Conservation (phyloP, 2,329 filamentous ascomycete species). For the Calonectria pseudoreteaudii region DNA sequence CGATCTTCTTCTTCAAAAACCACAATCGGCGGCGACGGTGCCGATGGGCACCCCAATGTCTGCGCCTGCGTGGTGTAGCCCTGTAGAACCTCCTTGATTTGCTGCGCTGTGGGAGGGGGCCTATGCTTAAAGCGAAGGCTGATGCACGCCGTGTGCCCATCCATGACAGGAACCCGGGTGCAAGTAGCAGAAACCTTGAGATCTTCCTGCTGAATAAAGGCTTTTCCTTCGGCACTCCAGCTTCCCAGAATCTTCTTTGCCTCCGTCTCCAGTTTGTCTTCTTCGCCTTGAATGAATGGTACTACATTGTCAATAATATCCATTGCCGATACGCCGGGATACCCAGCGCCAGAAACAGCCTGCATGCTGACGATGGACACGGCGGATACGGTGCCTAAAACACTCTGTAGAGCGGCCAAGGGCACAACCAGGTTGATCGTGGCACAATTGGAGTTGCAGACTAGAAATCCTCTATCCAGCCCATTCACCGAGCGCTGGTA, state of each 20-base stretch:
- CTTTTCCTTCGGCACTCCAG: slow-evolving; percentile 77
- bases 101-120: slow-evolving; percentile 78
- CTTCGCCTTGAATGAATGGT: slow-evolving; percentile 91
- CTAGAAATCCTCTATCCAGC: slow-evolving; percentile 87
- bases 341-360: slow-evolving; percentile 92
- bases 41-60: slow-evolving; percentile 86
- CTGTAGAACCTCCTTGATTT: slow-evolving; percentile 82
- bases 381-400: slow-evolving; percentile 83
- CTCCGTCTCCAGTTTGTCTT: slow-evolving; percentile 95
- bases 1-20: slow-evolving; percentile 92
- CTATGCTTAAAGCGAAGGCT: slow-evolving; percentile 83
- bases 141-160: slow-evolving; percentile 94
- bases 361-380: slow-evolving; percentile 91
- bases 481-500: slow-evolving; percentile 81
- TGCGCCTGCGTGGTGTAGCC: slow-evolving; percentile 86
- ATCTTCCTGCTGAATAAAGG: slow-evolving; percentile 78
- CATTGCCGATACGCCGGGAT: slow-evolving; percentile 91
- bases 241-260: slow-evolving; percentile 92
- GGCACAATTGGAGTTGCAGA: slow-evolving; percentile 98
- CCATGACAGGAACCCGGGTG: slow-evolving; percentile 93
- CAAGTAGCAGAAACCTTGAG: slow-evolving; percentile 88
- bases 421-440: slow-evolving; percentile 97
- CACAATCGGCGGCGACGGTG: slow-evolving; percentile 82
- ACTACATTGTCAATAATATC: slow-evolving; percentile 97
- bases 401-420: slow-evolving; percentile 87